Percentiles rank a stretch among this genome's conserved stretches.
phyloP scores from a whole-genome alignment of 768 basidiomycete genomes.

The Terana coerulea region DNA sequence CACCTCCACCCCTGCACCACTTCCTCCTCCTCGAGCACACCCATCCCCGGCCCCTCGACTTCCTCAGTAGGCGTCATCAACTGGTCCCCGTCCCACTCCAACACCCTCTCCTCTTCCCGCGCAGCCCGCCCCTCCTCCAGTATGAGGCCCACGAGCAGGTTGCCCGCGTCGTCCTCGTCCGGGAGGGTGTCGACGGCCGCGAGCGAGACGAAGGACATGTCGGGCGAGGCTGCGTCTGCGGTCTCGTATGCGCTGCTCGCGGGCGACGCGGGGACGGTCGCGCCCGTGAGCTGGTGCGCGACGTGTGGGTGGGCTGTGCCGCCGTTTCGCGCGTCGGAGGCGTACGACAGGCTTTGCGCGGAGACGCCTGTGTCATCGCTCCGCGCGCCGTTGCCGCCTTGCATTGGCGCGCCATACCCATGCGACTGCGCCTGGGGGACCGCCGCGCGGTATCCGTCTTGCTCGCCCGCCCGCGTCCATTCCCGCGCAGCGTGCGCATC shows the following conservation, averaged over 20 bases:
- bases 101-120: not conserved
- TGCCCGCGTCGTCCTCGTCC: not conserved
- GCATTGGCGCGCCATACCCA: no score
- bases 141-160: not conserved
- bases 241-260: not conserved
- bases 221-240: no score
- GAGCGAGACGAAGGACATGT: constrained; percentile 7
- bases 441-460: not conserved
- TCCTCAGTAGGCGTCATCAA: not conserved
- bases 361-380: no score
- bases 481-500: not conserved
- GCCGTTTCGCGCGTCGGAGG: no score
- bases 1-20: no score
- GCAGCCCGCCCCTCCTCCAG: no score
- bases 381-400: no score
- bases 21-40: not conserved
- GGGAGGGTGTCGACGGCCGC: not conserved
- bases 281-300: not conserved
- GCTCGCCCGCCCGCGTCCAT: not conserved
- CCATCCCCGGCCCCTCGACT: not conserved
- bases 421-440: not conserved
- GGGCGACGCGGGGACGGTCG: not conserved
- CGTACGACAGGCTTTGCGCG: no score
- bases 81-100: constrained; percentile 3
- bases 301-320: no score